Evolutionary conservation across 352 stramenopile genomes (phyloP).

Genomic region (Globisporangium nagaii): DNA sequence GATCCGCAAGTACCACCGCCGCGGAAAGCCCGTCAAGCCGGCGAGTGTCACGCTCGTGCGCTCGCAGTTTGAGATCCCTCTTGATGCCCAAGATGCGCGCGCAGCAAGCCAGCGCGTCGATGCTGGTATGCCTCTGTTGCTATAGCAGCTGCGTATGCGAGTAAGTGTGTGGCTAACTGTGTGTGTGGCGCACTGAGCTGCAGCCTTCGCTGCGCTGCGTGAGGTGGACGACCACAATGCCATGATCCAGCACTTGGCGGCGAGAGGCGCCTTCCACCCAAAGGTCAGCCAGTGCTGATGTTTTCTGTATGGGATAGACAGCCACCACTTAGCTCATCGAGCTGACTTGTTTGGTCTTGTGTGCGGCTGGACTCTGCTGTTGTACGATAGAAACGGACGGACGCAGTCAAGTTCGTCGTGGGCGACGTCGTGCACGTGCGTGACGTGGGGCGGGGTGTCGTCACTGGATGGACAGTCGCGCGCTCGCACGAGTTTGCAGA

Average conservation of each 20-base stretch:
- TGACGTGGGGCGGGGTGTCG: conserved; percentile 41
- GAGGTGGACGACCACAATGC: conserved; percentile 71
- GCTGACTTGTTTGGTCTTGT: no score
- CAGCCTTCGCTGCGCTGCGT: conserved; percentile 49
- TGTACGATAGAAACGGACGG: conserved; percentile 35
- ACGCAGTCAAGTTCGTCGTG: conserved; percentile 45
- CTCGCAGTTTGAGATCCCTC: conserved; percentile 37
- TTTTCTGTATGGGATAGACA: neutral
- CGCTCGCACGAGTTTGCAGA: conserved; percentile 27
- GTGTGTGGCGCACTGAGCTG: neutral
- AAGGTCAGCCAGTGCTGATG: no score
- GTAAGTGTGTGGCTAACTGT: neutral
- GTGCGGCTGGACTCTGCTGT: neutral
- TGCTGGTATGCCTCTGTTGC: conserved; percentile 18
- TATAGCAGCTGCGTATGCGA: neutral
- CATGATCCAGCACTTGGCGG: conserved; percentile 38
- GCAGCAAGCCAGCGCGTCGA: conserved; percentile 45
- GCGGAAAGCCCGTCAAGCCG: no score
- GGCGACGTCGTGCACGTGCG: conserved; percentile 69
- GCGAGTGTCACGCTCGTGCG: conserved; percentile 42
- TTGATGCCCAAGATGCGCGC: conserved; percentile 19
- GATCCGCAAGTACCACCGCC: conserved; percentile 22
- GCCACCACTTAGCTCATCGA: no score
- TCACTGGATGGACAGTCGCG: conserved; percentile 53
- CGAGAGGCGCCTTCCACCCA: conserved; percentile 36